These are phyloP conservation scores for Epichloe festucae DNA, from an alignment of 2,329 filamentous ascomycete genomes.

Conservation along the genomic window DNA sequence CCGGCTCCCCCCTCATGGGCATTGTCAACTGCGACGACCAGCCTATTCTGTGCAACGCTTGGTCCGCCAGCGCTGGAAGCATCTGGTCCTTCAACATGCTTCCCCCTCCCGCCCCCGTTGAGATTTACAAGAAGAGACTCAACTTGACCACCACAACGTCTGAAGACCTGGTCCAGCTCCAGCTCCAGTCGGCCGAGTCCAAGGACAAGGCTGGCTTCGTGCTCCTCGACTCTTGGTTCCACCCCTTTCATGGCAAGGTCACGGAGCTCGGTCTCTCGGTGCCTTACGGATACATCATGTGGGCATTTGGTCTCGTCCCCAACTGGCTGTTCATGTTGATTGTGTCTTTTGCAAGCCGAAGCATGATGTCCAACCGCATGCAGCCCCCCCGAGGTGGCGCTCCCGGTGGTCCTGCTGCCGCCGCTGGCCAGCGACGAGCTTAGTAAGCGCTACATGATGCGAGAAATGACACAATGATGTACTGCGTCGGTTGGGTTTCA, in stretches of 20 bases:
- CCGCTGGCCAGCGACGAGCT: conserved; percentile 3
- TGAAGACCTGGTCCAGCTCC: conserved; percentile 46
- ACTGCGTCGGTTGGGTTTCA: not conserved
- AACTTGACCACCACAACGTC: conserved; percentile 58
- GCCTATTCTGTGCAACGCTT: conserved; percentile 61
- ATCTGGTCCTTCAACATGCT: conserved; percentile 58
- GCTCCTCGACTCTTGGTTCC: conserved; percentile 52
- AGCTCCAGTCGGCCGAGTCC: conserved; percentile 38
- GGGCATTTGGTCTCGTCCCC: conserved; percentile 51
- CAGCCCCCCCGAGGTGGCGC: conserved; percentile 5
- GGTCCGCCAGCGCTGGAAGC: conserved; percentile 51
- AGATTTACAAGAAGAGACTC: conserved; percentile 51
- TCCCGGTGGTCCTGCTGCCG: conserved; percentile 6
- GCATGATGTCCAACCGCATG: conserved; percentile 47
- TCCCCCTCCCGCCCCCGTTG: conserved; percentile 48
- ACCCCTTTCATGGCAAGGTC: conserved; percentile 60
- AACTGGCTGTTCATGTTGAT: conserved; percentile 70
- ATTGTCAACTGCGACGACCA: conserved; percentile 63
- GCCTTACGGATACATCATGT: conserved; percentile 55
- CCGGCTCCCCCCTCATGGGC: conserved; percentile 53
- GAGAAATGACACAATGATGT: not conserved
- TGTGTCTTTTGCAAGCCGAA: conserved; percentile 57
- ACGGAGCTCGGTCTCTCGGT: conserved; percentile 48
- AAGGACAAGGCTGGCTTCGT: conserved; percentile 40
- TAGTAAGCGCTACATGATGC: not conserved